Evolutionary conservation across 1,284 basidiomycete species (phyloP), one percentile per base, ranked within the genome.

Genomic region (Moesziomyces sp.): DNA sequence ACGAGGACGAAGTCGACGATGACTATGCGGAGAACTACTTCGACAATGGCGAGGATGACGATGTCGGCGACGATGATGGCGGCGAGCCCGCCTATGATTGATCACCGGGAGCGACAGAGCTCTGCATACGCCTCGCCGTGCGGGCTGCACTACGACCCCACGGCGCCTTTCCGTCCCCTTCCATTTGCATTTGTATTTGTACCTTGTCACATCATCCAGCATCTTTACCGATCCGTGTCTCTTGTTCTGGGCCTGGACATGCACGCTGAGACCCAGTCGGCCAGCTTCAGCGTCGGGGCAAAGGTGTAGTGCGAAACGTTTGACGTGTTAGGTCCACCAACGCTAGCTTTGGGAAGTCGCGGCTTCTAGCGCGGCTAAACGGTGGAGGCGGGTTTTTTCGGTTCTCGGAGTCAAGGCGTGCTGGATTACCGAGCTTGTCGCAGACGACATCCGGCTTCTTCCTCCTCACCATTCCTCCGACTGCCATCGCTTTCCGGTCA

Each of bases 21-120:
- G 82, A 82, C 51, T 83, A 83, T 52, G 79, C 67, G 7, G 74
- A 81, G 38, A 80, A 82, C 57, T 83, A 83, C 79, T 83, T 83
- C 51, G 81, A 83, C 63, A 83, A 83, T 38, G 81, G 81, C 35
- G 81, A 83, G 59, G 81, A 80, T 33, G 80, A 79, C 43, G 81
- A 78, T 10, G 59, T 67, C 9, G 77, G 73, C 11, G 80, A 74
- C 26, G 77, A 74, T 21, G 80, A 76, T 28, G 76, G 72, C 26
- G 78, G 72, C 33, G 81, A 82, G 42, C 71, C 74, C 10, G 76
- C 68, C 14, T 81, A 77, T 55, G 80, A 83, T 30, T 83, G 69
- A 46, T 54, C 44, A 26, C 0, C 24, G 8, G 5, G 2, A 24
- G 11, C 46, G 11, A 13, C 46, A 33, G 30, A 33, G 30, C 30